These are phyloP conservation scores for Ogataea ramenticola DNA, from an alignment of 805 yeast species.

Conservation along the genomic window DNA sequence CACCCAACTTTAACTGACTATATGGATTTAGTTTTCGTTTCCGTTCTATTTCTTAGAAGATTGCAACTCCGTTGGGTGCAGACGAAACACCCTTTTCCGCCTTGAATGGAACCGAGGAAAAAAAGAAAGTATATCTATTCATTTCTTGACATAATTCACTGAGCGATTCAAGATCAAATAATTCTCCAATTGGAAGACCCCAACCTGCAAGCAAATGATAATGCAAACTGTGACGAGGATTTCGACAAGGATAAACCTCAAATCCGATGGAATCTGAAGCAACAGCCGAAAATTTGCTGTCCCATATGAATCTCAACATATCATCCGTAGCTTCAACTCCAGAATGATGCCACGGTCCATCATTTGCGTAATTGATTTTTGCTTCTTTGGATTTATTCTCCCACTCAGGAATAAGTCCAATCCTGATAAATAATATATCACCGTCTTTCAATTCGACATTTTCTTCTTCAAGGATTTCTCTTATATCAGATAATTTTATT, in stretches of 20 bases:
- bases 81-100: conserved; percentile 28
- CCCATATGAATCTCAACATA: conserved; percentile 8
- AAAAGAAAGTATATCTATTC: conserved; percentile 22
- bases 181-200: conserved; percentile 29
- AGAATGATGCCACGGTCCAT: conserved; percentile 9
- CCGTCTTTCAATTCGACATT: conserved; percentile 21
- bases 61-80: conserved; percentile 38
- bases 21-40: no score
- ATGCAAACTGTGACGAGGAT: conserved; percentile 6
- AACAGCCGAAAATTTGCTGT: conserved; percentile 9
- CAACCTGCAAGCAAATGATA: conserved; percentile 19
- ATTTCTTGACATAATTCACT: conserved; percentile 17
- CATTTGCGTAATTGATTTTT: conserved; percentile 1
- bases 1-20: no score
- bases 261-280: conserved; percentile 10
- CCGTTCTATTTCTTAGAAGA: conserved; percentile 3
- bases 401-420: conserved; percentile 24
- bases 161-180: conserved; percentile 24
- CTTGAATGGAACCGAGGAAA: conserved; percentile 25
- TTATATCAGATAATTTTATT: conserved; percentile 17
- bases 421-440: conserved; percentile 23
- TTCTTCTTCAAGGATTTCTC: conserved; percentile 13
- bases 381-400: conserved; percentile 3
- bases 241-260: conserved; percentile 8
- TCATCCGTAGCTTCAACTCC: conserved; percentile 9